These are phyloP conservation scores for Beta corolliflora DNA, from an alignment of 179 eudicot species.

Conservation along the genomic window DNA sequence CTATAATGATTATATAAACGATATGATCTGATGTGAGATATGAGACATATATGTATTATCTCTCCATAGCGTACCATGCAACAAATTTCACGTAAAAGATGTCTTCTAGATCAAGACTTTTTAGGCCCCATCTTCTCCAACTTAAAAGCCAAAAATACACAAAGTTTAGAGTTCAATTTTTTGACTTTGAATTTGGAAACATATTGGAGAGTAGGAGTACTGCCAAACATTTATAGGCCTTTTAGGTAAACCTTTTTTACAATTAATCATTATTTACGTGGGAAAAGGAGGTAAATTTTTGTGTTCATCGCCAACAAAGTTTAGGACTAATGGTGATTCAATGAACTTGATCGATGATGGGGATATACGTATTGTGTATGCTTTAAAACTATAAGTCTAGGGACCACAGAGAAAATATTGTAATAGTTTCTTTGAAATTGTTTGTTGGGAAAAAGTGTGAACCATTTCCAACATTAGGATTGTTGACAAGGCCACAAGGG, in stretches of 20 bases:
- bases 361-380: not conserved
- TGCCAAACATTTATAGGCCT: not conserved
- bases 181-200: not conserved
- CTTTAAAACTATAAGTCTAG: not conserved
- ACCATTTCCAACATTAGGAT: conserved; percentile 33
- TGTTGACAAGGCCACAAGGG: conserved; percentile 33
- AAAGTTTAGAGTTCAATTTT: not conserved
- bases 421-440: not conserved
- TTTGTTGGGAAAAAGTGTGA: conserved; percentile 34
- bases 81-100: not conserved
- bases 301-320: not conserved
- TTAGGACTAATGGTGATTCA: not conserved
- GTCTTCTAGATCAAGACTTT: not conserved
- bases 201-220: not conserved
- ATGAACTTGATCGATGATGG: not conserved
- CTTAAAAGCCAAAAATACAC: conserved; percentile 3
- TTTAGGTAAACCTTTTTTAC: conserved; percentile 11
- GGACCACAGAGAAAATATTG: conserved; percentile 24
- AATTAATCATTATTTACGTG: conserved; percentile 14
- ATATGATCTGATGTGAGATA: no score
- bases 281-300: not conserved
- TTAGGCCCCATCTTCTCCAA: not conserved
- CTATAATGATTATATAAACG: no score
- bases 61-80: not conserved
- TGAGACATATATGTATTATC: not conserved